Evolutionary conservation across 1,139 yeast genomes (phyloP).

Genomic region (Candida sp.): DNA sequence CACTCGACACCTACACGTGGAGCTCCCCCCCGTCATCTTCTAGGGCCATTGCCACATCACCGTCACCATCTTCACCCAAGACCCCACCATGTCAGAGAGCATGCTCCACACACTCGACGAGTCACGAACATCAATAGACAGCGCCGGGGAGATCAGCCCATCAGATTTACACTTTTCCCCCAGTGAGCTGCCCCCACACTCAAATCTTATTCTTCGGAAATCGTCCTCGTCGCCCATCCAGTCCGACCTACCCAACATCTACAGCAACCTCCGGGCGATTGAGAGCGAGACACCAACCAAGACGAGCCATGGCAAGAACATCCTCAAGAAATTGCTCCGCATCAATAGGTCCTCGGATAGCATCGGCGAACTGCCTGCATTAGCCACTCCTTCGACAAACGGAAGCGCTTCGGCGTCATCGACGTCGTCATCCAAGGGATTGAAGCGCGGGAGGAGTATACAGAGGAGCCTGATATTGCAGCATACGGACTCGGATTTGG

Average conservation of each 20-base stretch:
- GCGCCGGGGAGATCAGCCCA: slow-evolving; percentile 8
- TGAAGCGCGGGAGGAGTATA: slow-evolving; percentile 5
- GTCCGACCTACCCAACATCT: slow-evolving; percentile 26
- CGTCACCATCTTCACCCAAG: too few relatives aligned
- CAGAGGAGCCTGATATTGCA: slow-evolving; percentile 5
- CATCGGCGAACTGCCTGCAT: not conserved
- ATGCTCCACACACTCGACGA: not conserved
- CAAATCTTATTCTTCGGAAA: slow-evolving; percentile 3
- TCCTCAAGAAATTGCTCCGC: slow-evolving; percentile 17
- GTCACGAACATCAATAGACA: slow-evolving; percentile 9
- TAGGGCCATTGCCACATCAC: too few relatives aligned
- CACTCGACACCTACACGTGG: too few relatives aligned
- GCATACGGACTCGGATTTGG: slow-evolving; percentile 4
- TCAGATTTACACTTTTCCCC: slow-evolving; percentile 9
- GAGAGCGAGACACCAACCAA: slow-evolving; percentile 16
- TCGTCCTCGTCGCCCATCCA: slow-evolving; percentile 25
- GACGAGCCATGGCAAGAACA: slow-evolving; percentile 9
- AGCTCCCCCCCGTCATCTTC: too few relatives aligned
- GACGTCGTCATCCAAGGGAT: not conserved
- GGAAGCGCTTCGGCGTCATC: not conserved
- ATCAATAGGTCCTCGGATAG: slow-evolving; percentile 18
- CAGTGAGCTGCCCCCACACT: slow-evolving; percentile 3
- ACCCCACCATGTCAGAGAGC: not conserved
- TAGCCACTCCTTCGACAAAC: not conserved
- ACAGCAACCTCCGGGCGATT: slow-evolving; percentile 26